Conservation (phyloP, 257 asterid genomes). For the Solanum clarkiae region DNA sequence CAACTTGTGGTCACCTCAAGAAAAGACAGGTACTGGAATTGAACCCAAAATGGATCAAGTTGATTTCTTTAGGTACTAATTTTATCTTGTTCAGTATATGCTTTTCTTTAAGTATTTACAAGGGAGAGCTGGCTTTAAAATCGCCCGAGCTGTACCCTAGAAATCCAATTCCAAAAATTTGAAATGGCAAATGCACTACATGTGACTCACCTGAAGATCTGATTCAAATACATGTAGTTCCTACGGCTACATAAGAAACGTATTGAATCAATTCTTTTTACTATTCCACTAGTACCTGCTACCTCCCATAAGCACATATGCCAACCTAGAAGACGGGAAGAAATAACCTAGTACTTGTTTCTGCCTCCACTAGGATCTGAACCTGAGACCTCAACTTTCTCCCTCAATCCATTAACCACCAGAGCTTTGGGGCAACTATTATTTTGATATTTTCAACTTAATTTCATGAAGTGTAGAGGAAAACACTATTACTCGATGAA, state of each 20-base stretch:
- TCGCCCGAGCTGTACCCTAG: not conserved
- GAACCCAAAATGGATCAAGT: not conserved
- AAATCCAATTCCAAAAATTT: not conserved
- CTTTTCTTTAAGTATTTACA: not conserved
- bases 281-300: not conserved
- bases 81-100: not conserved
- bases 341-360: not conserved
- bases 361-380: not conserved
- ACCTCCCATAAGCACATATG: not conserved
- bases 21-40: not conserved
- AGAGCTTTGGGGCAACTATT: not conserved
- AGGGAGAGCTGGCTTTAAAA: not conserved
- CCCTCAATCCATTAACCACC: not conserved
- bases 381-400: not conserved
- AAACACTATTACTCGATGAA: not conserved
- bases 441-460: not conserved
- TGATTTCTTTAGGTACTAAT: not conserved
- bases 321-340: not conserved
- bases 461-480: not conserved
- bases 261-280: not conserved
- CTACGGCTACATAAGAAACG: not conserved
- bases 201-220: not conserved
- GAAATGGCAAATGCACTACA: not conserved
- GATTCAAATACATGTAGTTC: not conserved
- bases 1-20: not conserved